These are phyloP conservation scores for Elaeis oleifera DNA, from an alignment of 202 grass and related monocot species.

Conservation along the genomic window DNA sequence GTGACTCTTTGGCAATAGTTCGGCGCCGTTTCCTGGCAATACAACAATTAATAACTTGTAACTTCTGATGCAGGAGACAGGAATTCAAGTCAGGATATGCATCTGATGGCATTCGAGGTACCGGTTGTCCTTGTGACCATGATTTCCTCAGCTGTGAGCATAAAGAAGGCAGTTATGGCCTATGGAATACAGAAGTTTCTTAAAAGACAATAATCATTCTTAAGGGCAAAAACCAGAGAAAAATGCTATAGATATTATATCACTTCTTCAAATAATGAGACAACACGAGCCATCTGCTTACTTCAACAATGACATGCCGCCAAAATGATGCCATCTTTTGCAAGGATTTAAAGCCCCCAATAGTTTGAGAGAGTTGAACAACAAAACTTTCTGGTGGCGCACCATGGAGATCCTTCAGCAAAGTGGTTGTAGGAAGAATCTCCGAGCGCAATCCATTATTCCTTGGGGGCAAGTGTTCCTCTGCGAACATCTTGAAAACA, in stretches of 20 bases:
- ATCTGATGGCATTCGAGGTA: slow-evolving; percentile 72
- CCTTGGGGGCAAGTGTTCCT: slow-evolving; percentile 29
- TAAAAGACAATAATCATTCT: too few relatives aligned
- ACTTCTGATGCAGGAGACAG: slow-evolving; percentile 93
- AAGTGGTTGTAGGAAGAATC: slow-evolving; percentile 27
- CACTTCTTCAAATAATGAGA: not conserved
- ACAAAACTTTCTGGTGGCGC: slow-evolving; percentile 79
- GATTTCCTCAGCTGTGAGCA: slow-evolving; percentile 75
- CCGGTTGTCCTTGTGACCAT: slow-evolving; percentile 71
- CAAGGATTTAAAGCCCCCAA: slow-evolving; percentile 70
- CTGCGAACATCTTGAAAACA: slow-evolving; percentile 49
- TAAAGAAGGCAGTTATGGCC: slow-evolving; percentile 6
- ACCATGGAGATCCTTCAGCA: slow-evolving; percentile 64
- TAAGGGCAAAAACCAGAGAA: too few relatives aligned
- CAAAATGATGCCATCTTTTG: slow-evolving; percentile 90
- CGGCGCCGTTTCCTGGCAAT: slow-evolving; percentile 79
- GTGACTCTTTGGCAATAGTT: slow-evolving; percentile 49
- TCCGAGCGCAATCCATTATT: slow-evolving; percentile 30
- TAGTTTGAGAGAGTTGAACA: slow-evolving; percentile 54
- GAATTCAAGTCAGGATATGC: slow-evolving; percentile 73
- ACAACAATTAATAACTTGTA: slow-evolving; percentile 98
- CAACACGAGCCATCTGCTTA: slow-evolving; percentile 30
- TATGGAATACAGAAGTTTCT: too few relatives aligned
- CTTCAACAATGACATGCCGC: slow-evolving; percentile 61
- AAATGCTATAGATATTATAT: not conserved